Evolutionary conservation across 306 rosid species (phyloP).

Genomic region (Gynostemma pentaphyllum): DNA sequence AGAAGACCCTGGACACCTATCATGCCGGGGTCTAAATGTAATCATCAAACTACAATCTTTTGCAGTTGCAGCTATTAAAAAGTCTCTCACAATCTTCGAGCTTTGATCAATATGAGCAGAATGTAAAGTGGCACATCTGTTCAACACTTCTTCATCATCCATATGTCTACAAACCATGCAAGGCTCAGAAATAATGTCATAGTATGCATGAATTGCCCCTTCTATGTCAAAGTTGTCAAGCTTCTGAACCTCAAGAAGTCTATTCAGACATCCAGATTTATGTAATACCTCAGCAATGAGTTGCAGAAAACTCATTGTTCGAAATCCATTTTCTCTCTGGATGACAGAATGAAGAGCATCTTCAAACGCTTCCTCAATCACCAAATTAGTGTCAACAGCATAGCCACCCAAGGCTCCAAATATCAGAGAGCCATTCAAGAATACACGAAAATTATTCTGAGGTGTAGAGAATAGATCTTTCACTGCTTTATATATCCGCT

Average conservation of each 20-base stretch:
- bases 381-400: constrained; percentile 38
- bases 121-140: constrained; percentile 47
- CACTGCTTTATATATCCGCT: constrained; percentile 65
- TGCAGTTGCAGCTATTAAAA: constrained; percentile 72
- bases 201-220: constrained; percentile 87
- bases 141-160: constrained; percentile 26
- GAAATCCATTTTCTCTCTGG: constrained; percentile 37
- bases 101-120: constrained; percentile 56
- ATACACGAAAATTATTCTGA: constrained; percentile 88
- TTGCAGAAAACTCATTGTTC: constrained; percentile 44
- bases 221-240: constrained; percentile 79
- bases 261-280: constrained; percentile 48
- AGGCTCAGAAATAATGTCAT: constrained; percentile 49
- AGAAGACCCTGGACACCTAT: constrained; percentile 29
- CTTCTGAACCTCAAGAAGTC: constrained; percentile 68
- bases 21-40: constrained; percentile 52
- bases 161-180: constrained; percentile 55
- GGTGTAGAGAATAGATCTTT: constrained; percentile 70
- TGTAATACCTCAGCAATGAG: constrained; percentile 53
- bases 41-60: constrained; percentile 92
- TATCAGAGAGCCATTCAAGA: constrained; percentile 68
- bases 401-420: constrained; percentile 71
- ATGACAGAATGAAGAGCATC: constrained; percentile 52
- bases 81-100: constrained; percentile 62
- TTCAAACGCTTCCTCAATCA: constrained; percentile 53